Evolutionary conservation across 805 yeast genomes (phyloP).

Genomic region (Nakazawaea ambrosiae): DNA sequence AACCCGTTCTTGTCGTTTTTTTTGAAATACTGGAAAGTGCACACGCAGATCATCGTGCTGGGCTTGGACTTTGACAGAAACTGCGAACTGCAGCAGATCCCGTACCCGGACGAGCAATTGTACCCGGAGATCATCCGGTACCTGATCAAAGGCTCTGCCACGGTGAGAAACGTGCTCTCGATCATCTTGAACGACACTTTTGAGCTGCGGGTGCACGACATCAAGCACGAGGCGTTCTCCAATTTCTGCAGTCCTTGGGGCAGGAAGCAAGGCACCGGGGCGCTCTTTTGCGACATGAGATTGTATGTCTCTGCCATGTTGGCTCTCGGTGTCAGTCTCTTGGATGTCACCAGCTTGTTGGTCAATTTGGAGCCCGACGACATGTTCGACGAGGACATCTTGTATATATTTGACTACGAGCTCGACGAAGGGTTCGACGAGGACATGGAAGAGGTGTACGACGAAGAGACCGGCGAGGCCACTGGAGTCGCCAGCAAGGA

Average conservation of each 20-base stretch:
- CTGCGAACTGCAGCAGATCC: slow-evolving; percentile 34
- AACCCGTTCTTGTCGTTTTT: slow-evolving; percentile 60
- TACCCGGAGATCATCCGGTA: slow-evolving; percentile 41
- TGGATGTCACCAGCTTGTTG: slow-evolving; percentile 46
- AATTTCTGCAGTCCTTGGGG: slow-evolving; percentile 65
- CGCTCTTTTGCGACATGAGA: slow-evolving; percentile 50
- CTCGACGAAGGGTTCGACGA: slow-evolving; percentile 32
- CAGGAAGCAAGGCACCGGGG: slow-evolving; percentile 53
- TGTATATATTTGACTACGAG: slow-evolving; percentile 54
- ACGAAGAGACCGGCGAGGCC: background rate
- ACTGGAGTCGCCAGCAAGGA: slow-evolving; percentile 17
- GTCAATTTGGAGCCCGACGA: slow-evolving; percentile 54
- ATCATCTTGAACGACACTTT: slow-evolving; percentile 48
- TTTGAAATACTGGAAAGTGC: slow-evolving; percentile 58
- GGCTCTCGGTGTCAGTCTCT: slow-evolving; percentile 37
- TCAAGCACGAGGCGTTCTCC: slow-evolving; percentile 48
- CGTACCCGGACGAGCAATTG: slow-evolving; percentile 13
- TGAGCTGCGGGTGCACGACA: slow-evolving; percentile 41
- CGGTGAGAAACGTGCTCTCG: slow-evolving; percentile 56
- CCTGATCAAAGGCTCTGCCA: slow-evolving; percentile 54
- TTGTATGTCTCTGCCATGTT: slow-evolving; percentile 50
- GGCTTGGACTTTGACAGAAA: slow-evolving; percentile 56
- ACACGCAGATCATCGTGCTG: slow-evolving; percentile 49
- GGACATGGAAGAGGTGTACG: slow-evolving; percentile 16
- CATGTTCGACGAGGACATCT: slow-evolving; percentile 60